Evolutionary conservation across 371 early-diverging fungal species (phyloP).

Genomic region (Mortierella sp.): DNA sequence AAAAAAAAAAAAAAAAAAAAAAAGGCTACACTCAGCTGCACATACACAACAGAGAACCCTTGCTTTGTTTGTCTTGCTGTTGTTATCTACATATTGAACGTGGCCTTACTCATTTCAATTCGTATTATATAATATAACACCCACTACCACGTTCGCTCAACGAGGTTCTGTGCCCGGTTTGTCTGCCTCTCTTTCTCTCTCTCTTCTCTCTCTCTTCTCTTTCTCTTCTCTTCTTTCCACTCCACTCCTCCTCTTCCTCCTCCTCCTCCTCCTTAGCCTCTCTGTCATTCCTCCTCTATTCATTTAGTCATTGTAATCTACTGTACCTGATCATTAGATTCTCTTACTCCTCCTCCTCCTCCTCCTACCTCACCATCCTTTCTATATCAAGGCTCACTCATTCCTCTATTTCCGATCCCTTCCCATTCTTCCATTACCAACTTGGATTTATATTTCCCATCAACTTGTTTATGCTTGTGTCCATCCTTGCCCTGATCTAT

Average conservation of each 20-base stretch:
- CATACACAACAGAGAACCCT: background rate
- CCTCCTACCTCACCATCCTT: no score
- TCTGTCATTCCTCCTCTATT: slow-evolving; percentile 8
- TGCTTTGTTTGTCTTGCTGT: background rate
- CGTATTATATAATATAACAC: slow-evolving; percentile 4
- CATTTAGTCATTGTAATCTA: background rate
- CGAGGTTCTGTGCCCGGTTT: background rate
- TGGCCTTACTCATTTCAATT: background rate
- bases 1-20: no score
- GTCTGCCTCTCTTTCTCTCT: background rate
- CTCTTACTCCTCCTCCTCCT: no score
- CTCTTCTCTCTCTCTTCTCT: slow-evolving; percentile 1
- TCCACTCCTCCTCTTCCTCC: background rate
- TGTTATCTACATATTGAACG: background rate
- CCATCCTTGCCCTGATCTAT: background rate
- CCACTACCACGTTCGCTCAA: background rate
- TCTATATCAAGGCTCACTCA: no score
- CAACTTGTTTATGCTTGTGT: background rate
- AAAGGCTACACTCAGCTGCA: background rate
- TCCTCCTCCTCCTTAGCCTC: background rate
- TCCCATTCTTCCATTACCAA: background rate
- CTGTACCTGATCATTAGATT: background rate
- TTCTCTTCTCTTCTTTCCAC: slow-evolving; percentile 6
- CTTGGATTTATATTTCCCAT: background rate
- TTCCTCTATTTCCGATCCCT: background rate